A percentile compares a stretch with the other conserved stretches of the same genome.
These are phyloP conservation scores for Besnoitia besnoiti DNA, from an alignment of 169 alveolate species.

Conservation along the genomic window DNA sequence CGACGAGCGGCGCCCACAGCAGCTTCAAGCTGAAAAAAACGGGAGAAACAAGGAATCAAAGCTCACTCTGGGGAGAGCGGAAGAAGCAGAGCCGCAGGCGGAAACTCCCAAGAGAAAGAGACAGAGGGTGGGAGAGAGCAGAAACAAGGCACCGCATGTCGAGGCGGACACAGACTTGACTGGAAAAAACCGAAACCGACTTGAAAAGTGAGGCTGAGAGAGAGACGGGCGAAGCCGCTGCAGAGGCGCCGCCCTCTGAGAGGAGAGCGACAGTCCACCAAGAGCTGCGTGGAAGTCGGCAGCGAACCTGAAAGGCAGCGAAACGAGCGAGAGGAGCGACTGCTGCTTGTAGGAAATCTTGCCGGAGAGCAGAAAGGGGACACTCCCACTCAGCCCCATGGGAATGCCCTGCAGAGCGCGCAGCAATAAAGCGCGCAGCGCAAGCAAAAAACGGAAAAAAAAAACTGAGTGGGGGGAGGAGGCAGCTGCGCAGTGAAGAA, in stretches of 20 bases:
- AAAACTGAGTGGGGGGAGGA: not conserved
- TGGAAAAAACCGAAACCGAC: not conserved
- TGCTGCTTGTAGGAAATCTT: conserved; percentile 82
- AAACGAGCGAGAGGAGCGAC: conserved; percentile 76
- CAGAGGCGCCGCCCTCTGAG: too few species aligned
- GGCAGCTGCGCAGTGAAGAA: not conserved
- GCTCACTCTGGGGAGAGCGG: not conserved
- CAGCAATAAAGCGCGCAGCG: not conserved
- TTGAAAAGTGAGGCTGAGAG: not conserved
- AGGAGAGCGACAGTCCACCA: not conserved
- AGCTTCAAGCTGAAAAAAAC: conserved; percentile 86
- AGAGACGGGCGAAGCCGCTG: not conserved
- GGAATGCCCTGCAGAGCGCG: conserved; percentile 81
- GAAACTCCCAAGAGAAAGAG: not conserved
- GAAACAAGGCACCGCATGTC: not conserved
- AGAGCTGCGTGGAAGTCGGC: not conserved
- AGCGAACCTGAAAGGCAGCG: conserved; percentile 78
- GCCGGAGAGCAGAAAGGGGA: conserved; percentile 84
- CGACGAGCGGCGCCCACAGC: conserved; percentile 95
- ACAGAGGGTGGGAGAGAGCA: not conserved
- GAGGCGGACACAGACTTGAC: not conserved
- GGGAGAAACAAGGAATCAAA: conserved; percentile 71
- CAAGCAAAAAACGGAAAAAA: not conserved
- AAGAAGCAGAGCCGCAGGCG: not conserved
- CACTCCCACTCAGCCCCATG: conserved; percentile 81